Evolutionary conservation across 2,329 filamentous ascomycete genomes (phyloP).

Genomic region (Pezicula neosporulosa): DNA sequence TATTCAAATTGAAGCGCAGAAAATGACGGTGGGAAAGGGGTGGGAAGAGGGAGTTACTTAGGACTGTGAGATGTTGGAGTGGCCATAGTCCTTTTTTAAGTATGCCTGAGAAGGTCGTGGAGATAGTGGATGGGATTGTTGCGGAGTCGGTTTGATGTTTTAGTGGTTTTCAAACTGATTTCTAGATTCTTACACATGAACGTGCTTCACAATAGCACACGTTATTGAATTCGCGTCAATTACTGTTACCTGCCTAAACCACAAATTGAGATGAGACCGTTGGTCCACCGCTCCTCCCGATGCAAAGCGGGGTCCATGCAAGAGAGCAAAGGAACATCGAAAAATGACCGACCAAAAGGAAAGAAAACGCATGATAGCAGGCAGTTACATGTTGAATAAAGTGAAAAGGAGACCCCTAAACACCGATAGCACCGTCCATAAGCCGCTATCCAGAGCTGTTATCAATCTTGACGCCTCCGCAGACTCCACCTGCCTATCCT

Average conservation of each 20-base stretch:
- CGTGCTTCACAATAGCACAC: too few species aligned
- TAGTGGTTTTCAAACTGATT: too few species aligned
- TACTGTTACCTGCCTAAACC: neutral
- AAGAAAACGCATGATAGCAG: neutral
- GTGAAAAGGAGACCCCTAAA: neutral
- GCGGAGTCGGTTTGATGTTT: too few species aligned
- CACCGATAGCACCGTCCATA: neutral
- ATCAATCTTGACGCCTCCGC: constrained; percentile 1
- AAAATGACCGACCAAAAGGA: neutral
- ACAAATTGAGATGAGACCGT: neutral
- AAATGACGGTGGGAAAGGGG: too few species aligned
- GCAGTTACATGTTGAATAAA: neutral
- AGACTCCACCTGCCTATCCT: neutral
- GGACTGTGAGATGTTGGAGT: too few species aligned
- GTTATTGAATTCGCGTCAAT: neutral
- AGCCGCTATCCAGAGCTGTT: neutral
- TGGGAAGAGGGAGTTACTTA: too few species aligned
- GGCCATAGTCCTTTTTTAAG: too few species aligned
- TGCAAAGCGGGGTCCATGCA: neutral
- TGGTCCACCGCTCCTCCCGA: neutral
- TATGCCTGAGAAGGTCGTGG: too few species aligned
- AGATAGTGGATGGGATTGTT: too few species aligned
- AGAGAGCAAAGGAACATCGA: neutral
- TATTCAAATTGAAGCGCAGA: too few species aligned
- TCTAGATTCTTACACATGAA: too few species aligned